Evolutionary conservation across 257 asterid species (phyloP).

Genomic region (Gentiana dahurica): DNA sequence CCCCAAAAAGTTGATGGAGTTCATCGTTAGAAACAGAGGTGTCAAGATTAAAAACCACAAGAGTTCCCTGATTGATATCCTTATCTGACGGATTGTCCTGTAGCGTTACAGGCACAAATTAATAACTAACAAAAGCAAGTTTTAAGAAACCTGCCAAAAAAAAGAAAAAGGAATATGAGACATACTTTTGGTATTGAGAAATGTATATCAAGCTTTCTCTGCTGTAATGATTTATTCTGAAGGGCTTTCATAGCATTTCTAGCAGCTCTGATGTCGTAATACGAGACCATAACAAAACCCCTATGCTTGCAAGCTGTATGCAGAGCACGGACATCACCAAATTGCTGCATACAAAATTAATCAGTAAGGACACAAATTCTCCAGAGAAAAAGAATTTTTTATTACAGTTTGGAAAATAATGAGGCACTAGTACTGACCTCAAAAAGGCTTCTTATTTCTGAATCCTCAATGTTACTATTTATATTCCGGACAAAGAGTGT

Average conservation of each 20-base stretch:
- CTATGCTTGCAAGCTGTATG: constrained; percentile 87
- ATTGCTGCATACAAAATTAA: constrained; percentile 54
- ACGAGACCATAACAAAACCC: constrained; percentile 87
- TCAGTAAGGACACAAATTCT: not conserved
- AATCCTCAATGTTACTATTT: constrained; percentile 81
- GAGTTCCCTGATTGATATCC: constrained; percentile 79
- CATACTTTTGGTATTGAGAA: constrained; percentile 89
- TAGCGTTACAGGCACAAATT: constrained; percentile 1
- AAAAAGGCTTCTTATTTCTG: constrained; percentile 69
- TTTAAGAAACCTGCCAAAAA: not conserved
- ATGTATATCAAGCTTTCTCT: constrained; percentile 79
- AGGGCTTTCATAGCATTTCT: constrained; percentile 85
- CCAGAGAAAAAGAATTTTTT: constrained; percentile 7
- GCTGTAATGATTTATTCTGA: constrained; percentile 63
- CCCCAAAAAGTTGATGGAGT: constrained; percentile 72
- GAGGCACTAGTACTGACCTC: constrained; percentile 41
- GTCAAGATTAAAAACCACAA: constrained; percentile 74
- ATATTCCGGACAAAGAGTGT: constrained; percentile 90
- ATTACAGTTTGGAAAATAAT: constrained; percentile 5
- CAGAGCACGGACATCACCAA: constrained; percentile 73
- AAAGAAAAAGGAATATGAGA: constrained; percentile 6
- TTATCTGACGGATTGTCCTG: constrained; percentile 75
- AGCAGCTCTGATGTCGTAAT: constrained; percentile 88
- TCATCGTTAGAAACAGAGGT: constrained; percentile 81
- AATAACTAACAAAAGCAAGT: constrained; percentile 2